Conservation (phyloP, 176 grass and related monocot genomes). For the Tuctoria greenei region DNA sequence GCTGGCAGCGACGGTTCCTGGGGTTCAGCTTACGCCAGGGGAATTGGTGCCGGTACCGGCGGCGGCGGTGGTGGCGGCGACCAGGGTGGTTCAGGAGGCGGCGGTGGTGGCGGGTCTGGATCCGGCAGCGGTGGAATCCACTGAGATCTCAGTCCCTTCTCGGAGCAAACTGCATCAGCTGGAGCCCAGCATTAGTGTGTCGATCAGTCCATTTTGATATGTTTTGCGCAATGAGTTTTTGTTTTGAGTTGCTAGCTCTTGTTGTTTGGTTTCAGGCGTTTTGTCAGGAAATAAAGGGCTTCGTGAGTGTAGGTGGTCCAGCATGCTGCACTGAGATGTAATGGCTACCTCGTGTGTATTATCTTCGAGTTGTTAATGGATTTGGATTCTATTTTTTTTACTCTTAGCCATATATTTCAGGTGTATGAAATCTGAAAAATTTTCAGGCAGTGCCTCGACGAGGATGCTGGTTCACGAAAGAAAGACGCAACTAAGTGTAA, state of each 20-base stretch:
- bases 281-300: conserved; percentile 31
- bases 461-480: too few relatives aligned
- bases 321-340: neutral
- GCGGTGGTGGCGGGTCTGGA: conserved; percentile 25
- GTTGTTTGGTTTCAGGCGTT: conserved; percentile 9
- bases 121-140: conserved; percentile 31
- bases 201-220: conserved; percentile 3
- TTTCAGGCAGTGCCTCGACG: too few relatives aligned
- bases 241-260: neutral
- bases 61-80: conserved; percentile 24
- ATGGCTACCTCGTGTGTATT: neutral
- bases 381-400: neutral
- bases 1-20: conserved; percentile 6
- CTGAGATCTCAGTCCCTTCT: neutral
- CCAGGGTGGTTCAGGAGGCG: conserved; percentile 9
- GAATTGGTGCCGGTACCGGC: conserved; percentile 26
- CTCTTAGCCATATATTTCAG: neutral
- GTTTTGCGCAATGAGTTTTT: neutral
- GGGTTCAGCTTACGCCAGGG: conserved; percentile 10
- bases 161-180: neutral
- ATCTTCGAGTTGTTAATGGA: neutral
- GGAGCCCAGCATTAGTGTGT: neutral
- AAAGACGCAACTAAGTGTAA: too few relatives aligned
- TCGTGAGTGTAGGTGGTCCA: conserved; percentile 13
- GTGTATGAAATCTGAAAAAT: too few relatives aligned